A percentile compares a stretch with the other conserved stretches of the same genome.
Evolutionary conservation across 2,329 filamentous ascomycete species (phyloP).

Genomic region (Pestalotiopsis sp.): DNA sequence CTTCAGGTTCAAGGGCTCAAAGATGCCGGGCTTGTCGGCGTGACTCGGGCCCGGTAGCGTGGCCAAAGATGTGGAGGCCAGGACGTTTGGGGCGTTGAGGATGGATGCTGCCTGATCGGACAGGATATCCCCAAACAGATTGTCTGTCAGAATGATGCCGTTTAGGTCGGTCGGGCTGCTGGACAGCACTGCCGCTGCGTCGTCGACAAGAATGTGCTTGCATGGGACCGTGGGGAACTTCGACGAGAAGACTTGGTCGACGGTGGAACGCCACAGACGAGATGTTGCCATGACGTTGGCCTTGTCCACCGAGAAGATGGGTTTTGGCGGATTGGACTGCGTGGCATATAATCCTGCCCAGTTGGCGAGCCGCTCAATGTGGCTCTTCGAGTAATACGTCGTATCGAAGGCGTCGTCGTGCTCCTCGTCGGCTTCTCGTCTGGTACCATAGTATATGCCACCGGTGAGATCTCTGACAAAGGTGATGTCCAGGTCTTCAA

Average conservation of each 20-base stretch:
- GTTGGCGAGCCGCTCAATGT: slow-evolving; percentile 72
- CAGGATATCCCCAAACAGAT: slow-evolving; percentile 28
- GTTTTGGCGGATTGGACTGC: slow-evolving; percentile 52
- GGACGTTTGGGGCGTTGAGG: neutral
- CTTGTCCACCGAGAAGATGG: slow-evolving; percentile 32
- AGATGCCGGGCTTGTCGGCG: neutral
- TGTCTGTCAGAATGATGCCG: slow-evolving; percentile 24
- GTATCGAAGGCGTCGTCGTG: slow-evolving; percentile 60
- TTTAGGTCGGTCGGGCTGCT: slow-evolving; percentile 21
- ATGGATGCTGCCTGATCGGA: slow-evolving; percentile 25
- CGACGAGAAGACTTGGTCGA: slow-evolving; percentile 16
- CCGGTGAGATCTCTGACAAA: slow-evolving; percentile 77
- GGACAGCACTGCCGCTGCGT: slow-evolving; percentile 21
- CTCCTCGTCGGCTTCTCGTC: slow-evolving; percentile 55
- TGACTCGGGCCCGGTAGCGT: neutral
- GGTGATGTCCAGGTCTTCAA: slow-evolving; percentile 72
- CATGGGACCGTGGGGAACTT: slow-evolving; percentile 22
- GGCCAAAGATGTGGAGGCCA: neutral
- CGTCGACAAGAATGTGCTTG: slow-evolving; percentile 23
- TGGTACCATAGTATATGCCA: slow-evolving; percentile 77
- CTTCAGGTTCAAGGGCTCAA: neutral
- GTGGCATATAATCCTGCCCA: slow-evolving; percentile 69
- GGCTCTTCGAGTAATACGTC: slow-evolving; percentile 68
- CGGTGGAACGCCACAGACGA: slow-evolving; percentile 22
- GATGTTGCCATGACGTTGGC: slow-evolving; percentile 25